These are phyloP conservation scores for Sphagnum tenellum DNA, from an alignment of 225 moss, liverwort and hornwort species.

Conservation along the genomic window DNA sequence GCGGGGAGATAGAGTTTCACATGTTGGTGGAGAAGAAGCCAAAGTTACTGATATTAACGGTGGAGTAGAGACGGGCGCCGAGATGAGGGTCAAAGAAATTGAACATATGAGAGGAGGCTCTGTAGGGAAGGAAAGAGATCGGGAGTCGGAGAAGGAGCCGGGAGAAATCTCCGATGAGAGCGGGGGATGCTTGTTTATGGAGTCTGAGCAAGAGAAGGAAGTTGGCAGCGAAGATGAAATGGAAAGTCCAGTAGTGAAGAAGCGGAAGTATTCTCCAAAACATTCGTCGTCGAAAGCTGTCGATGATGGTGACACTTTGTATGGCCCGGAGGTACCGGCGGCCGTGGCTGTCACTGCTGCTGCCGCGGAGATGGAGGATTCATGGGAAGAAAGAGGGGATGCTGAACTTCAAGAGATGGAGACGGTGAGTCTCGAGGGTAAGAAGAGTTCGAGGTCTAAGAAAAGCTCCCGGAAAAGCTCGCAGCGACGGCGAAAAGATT, in stretches of 20 bases:
- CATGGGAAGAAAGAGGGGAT: background rate
- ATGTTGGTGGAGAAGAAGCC: too few relatives aligned
- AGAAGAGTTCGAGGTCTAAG: background rate
- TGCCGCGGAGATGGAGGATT: background rate
- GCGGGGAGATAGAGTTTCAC: too few relatives aligned
- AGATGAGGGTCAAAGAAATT: too few relatives aligned
- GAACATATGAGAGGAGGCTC: too few relatives aligned
- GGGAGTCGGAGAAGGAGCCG: slow-evolving; percentile 8
- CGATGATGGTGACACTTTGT: background rate
- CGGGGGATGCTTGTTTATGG: background rate
- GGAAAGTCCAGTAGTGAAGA: background rate
- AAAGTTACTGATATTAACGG: too few relatives aligned
- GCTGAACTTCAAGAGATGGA: background rate
- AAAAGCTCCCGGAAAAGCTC: slow-evolving; percentile 6
- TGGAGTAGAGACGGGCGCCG: too few relatives aligned
- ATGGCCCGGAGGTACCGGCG: too few relatives aligned
- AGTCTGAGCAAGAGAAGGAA: slow-evolving; percentile 1
- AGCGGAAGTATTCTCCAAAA: slow-evolving; percentile 6
- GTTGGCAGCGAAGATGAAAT: background rate
- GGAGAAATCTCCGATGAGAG: slow-evolving; percentile 10
- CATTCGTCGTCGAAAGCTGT: slow-evolving; percentile 1
- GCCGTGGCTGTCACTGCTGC: background rate
- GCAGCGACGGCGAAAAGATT: slow-evolving; percentile 2
- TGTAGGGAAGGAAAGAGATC: background rate
- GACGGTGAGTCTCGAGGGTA: background rate